Evolutionary conservation across 2,329 filamentous ascomycete species (phyloP).

Genomic region (Aspergillus sp.): DNA sequence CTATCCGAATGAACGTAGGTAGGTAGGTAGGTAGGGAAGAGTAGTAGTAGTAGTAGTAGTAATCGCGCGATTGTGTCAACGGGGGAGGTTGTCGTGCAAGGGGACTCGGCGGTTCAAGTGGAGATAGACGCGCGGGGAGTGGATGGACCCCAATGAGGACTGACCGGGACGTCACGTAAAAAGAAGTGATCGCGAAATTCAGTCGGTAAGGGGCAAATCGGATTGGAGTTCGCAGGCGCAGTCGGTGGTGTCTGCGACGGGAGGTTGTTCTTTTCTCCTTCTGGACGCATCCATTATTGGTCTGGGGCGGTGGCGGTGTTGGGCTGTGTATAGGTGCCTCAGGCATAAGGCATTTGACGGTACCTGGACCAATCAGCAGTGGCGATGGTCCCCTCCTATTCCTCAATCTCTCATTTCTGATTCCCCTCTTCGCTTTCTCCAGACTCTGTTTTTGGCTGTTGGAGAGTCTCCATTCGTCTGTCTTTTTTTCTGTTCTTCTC

Average conservation of each 20-base stretch:
- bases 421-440: slow-evolving; percentile 16
- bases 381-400: slow-evolving; percentile 13
- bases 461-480: slow-evolving; percentile 1
- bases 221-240: too few species aligned
- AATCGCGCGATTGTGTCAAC: background rate
- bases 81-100: slow-evolving; percentile 2
- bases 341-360: slow-evolving; percentile 4
- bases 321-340: too few species aligned
- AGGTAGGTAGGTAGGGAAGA: too few species aligned
- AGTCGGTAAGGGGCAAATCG: too few species aligned
- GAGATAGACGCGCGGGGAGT: slow-evolving; percentile 2
- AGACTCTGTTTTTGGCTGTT: slow-evolving; percentile 6
- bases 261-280: slow-evolving; percentile 1
- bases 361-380: slow-evolving; percentile 12
- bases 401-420: slow-evolving; percentile 9
- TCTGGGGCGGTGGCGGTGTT: too few species aligned
- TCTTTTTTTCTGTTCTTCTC: slow-evolving; percentile 2
- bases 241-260: background rate
- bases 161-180: too few species aligned
- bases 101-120: slow-evolving; percentile 15
- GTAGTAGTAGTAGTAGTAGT: background rate
- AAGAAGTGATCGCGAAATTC: too few species aligned
- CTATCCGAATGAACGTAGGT: background rate
- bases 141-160: background rate
- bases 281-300: too few species aligned